phyloP scores from a whole-genome alignment of 163 green algal species.

The Scenedesmus sp. region DNA sequence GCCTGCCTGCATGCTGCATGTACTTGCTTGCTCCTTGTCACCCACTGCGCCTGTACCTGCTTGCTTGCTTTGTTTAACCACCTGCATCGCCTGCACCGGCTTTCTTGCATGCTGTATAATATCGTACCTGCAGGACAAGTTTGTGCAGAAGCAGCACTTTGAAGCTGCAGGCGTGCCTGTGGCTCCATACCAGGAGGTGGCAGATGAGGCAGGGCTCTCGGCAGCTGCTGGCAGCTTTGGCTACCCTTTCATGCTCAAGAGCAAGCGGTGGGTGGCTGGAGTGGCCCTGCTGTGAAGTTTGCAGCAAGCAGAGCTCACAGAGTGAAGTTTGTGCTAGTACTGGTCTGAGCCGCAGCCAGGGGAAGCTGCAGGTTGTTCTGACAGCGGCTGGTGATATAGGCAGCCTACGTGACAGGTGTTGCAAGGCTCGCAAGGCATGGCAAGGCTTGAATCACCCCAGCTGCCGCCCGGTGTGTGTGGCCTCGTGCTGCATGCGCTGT shows the following conservation, averaged over 20 bases:
- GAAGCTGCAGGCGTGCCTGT: constrained; percentile 79
- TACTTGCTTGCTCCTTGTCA: background rate
- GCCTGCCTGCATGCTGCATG: background rate
- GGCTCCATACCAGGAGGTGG: constrained; percentile 83
- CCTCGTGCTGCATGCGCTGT: background rate
- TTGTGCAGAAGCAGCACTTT: constrained; percentile 96
- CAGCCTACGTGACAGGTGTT: background rate
- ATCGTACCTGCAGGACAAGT: constrained; percentile 98
- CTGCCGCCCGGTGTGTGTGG: background rate
- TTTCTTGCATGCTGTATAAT: background rate
- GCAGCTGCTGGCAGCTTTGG: constrained; percentile 78
- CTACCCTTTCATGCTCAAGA: constrained; percentile 98
- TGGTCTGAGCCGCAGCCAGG: too few species aligned
- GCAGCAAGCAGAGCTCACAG: too few species aligned
- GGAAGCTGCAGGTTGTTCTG: background rate
- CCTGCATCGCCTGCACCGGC: too few species aligned
- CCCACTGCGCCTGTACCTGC: background rate
- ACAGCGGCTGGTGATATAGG: background rate
- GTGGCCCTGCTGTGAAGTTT: too few species aligned
- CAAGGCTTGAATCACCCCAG: background rate
- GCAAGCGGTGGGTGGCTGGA: constrained; percentile 73
- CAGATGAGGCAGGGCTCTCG: constrained; percentile 66
- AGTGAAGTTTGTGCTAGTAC: too few species aligned
- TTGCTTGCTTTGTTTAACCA: background rate
- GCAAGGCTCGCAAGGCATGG: background rate